Conservation (phyloP, 2,329 filamentous ascomycete genomes). For the Rhytidhysteron rufulum region DNA sequence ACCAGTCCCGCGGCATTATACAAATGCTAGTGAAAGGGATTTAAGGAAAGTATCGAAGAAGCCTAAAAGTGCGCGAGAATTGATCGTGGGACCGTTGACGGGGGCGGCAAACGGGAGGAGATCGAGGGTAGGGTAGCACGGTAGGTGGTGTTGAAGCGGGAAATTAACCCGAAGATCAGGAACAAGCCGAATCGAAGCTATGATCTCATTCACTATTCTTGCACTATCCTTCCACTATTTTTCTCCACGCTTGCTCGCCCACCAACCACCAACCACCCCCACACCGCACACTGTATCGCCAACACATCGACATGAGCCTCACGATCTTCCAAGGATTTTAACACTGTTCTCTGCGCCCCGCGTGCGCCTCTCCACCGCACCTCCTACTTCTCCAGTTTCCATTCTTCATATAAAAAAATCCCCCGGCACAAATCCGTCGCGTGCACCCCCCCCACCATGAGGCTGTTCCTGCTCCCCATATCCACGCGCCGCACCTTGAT, state of each 20-base stretch:
- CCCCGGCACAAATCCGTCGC: too few species aligned
- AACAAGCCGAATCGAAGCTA: background rate
- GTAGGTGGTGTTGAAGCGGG: too few species aligned
- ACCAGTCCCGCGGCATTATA: background rate
- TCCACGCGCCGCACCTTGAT: slow-evolving; percentile 87
- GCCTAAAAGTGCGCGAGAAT: too few species aligned
- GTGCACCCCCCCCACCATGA: slow-evolving; percentile 60
- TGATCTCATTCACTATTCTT: background rate
- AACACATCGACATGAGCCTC: background rate
- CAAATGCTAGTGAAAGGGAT: background rate
- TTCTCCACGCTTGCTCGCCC: background rate
- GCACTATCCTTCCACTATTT: background rate
- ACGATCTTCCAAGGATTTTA: background rate
- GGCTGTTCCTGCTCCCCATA: slow-evolving; percentile 88
- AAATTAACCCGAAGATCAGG: background rate
- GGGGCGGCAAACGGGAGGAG: too few species aligned
- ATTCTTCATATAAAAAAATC: background rate
- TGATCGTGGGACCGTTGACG: too few species aligned
- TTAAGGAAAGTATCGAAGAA: too few species aligned
- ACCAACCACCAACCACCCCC: background rate
- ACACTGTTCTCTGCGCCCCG: background rate
- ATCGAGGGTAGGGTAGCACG: too few species aligned
- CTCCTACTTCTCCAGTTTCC: background rate
- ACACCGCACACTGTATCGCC: background rate
- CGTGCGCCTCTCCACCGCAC: background rate